Evolutionary conservation across 805 yeast genomes (phyloP), one percentile per base, ranked within the genome.

Genomic region (Lachancea waltii): DNA sequence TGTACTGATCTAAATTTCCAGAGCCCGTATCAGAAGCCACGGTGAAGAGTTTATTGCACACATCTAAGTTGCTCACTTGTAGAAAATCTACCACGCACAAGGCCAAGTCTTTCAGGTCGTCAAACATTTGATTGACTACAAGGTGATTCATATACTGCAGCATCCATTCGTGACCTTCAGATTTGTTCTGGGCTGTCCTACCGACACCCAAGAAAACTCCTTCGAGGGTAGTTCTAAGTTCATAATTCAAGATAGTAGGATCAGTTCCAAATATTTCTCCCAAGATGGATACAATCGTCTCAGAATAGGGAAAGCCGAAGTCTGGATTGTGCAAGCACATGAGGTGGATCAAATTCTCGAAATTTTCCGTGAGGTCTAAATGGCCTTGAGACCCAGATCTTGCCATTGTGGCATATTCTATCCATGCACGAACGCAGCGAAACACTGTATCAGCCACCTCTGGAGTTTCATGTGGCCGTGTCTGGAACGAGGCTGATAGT

Each of bases 21-120:
- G 33, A 28, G 8, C 35, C 45, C 1, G 35, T 18, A 16, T 33
- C 27, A 5, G 41, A 36, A 9, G 53, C 38, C 17, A 36, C 47
- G 3, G 61, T 50, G 38, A 60, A 60, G 15, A 60, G 40, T 35
- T 58, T 57, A 42, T 60, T 60, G 47, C 62, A 56, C 21, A 57
- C 52, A 41, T 53, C 56, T 30, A 58, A 33, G 7, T 54, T 58
- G 21, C 53, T 55, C 15, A 58, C 51, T 35, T 56, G 62, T 26
- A 61, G 40, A 37, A 58, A 54, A 37, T 57, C 62, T 4, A 54
- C 60, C 30, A 59, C 48, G 28, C 63, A 58, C 16, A 50, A 45
- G 2, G 65, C 51, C 26, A 61, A 39, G 13, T 58, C 63, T 40
- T 54, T 61, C 35, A 61, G 43, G 28, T 56, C 62, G 9, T 52